Base-by-base conservation (phyloP, 1,284 basidiomycete species). In the Ustilago cynodontis region DNA sequence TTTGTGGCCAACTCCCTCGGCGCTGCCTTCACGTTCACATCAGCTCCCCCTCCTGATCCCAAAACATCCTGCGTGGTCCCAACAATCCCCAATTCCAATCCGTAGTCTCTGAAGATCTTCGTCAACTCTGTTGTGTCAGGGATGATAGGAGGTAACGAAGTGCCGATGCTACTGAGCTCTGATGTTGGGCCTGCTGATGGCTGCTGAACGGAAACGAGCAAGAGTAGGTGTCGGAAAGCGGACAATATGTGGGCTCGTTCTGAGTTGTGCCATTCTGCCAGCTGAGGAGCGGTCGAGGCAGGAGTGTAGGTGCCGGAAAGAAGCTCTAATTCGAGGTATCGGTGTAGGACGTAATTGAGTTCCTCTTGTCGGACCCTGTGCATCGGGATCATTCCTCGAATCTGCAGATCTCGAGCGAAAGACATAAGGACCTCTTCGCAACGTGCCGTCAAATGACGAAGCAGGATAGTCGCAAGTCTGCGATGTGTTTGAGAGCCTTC, bases 351-450 rank as follows among this genome's bases (percentile, higher is more conserved):
- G 80, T 94, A 96, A 1, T 94, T 86, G 16, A 98, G 86, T 82
- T 98, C 95, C 77, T 98, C 94, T 85, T 97, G 93, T 35, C 94
- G 90, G 0, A 91, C 89, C 9, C 82, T 68, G 20, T 78, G 78
- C 41, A 82, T 53, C 0, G 83, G 82, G n/a, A 71, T 52, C 50
- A 89, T 90, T 3, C 95, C 94, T 31, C 94, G 90, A 22, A 98
- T 84, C 1, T 90, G 89, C 64, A 93, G 91, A 81, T 98, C 95
- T 0, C 92, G 92, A 8, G 94, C 88, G 82, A 93, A 98, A 1
- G 90, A 88, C 8, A 90, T 87, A 59, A 98, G 87, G 0, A 91
- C 89, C 0, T 88, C 87, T 56, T 90, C 88, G 86, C 93, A 94
- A 22, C 95, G 91, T 61, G 89, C 5, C 11, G 55, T 54, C 16